Base-by-base conservation (phyloP, 768 basidiomycete genomes). In the Tulasnella sp. region DNA sequence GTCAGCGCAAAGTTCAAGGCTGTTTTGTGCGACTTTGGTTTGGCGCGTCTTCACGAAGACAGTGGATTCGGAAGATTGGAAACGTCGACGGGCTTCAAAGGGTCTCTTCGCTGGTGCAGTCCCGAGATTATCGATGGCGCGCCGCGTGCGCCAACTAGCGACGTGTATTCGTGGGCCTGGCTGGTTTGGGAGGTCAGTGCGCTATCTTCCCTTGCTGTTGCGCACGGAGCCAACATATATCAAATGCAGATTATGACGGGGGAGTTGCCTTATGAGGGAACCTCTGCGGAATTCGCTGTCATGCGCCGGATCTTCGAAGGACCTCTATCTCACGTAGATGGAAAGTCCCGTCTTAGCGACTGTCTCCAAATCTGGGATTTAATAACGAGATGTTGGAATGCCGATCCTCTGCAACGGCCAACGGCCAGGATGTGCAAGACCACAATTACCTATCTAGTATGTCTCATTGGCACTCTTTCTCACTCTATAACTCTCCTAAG, bases 11-110 rank as follows among this genome's bases (percentile, higher is more conserved):
- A 75, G n/a, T 28, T 16, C 74, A n/a, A n/a, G 31, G 74, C 74
- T 44, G 16, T 75, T 37, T 31, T 75, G 14, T 75, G 74, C 31
- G 74, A 75, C n/a, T 75, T 75, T 75, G 74, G 74, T 37, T n/a
- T 75, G 12, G 42, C 74, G 11, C 28, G 41, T 2, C 22, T 34
- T 7, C 8, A 28, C 28, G 74, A 37, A 34, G 37, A 37, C 6
- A 37, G 37, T 37, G 37, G 37, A 37, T 37, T 37, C 37, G 37
- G 37, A 37, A 37, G 37, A 37, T 37, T 37, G 37, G 37, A 37
- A 37, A 37, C 37, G 37, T 37, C 37, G 6, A 37, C 37, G 37
- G 37, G 37, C 37, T 37, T 37, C 37, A 37, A 37, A 37, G 37
- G 37, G 37, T 37, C 37, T 6, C 37, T 37, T 37, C 37, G 37